Evolutionary conservation across 306 rosid genomes (phyloP).

Genomic region (Fragaria iinumae): DNA sequence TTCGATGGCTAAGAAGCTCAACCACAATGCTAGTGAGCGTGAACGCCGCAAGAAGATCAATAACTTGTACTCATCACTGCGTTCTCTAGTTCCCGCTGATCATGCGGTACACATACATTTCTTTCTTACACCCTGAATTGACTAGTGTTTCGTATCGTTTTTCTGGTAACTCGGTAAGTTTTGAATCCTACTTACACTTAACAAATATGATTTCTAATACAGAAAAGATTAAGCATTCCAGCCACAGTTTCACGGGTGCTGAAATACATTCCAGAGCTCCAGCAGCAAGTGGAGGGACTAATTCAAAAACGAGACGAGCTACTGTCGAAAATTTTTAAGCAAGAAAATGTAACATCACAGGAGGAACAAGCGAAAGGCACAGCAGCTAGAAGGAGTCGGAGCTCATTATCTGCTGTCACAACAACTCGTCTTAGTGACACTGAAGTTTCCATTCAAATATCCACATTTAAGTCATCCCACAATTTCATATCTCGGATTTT

Average conservation of each 20-base stretch:
- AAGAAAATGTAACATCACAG: not conserved
- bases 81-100: slow-evolving; percentile 61
- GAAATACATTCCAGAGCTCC: slow-evolving; percentile 53
- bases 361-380: slow-evolving; percentile 4
- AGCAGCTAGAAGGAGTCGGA: slow-evolving; percentile 1
- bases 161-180: no score
- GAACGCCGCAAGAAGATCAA: slow-evolving; percentile 82
- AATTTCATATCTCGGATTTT: slow-evolving; percentile 46
- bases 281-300: slow-evolving; percentile 50
- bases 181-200: not conserved
- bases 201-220: not conserved
- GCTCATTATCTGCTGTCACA: slow-evolving; percentile 40
- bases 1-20: slow-evolving; percentile 49
- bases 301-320: slow-evolving; percentile 47
- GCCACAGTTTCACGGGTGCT: slow-evolving; percentile 50
- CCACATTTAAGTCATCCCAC: slow-evolving; percentile 25
- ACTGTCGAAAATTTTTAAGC: slow-evolving; percentile 19
- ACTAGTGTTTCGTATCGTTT: not conserved
- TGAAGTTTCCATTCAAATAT: slow-evolving; percentile 57
- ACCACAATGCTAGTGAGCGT: slow-evolving; percentile 85
- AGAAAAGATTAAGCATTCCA: slow-evolving; percentile 69
- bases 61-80: slow-evolving; percentile 56
- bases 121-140: not conserved
- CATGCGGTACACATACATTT: slow-evolving; percentile 40
- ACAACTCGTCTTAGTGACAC: slow-evolving; percentile 41